These are phyloP conservation scores for Thielaviopsis ethacetica DNA, from an alignment of 2,329 filamentous ascomycete genomes.

Conservation along the genomic window DNA sequence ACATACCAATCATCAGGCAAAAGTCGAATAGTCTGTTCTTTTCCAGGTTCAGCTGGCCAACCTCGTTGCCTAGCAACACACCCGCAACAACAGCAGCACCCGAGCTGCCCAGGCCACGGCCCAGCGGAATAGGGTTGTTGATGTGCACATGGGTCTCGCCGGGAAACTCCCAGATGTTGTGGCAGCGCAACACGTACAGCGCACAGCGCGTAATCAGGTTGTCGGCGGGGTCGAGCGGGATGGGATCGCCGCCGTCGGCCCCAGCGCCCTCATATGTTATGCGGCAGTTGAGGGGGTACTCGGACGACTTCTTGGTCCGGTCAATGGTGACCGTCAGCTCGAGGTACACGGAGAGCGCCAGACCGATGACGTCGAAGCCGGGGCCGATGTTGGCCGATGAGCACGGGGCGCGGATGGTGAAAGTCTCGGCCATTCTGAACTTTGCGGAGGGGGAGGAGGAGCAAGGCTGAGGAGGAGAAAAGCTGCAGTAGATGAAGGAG, in stretches of 20 bases:
- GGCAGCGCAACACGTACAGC: conserved; percentile 85
- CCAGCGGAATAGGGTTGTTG: conserved; percentile 86
- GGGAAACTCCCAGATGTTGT: conserved; percentile 73
- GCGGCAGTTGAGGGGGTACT: conserved; percentile 62
- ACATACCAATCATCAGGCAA: conserved; percentile 80
- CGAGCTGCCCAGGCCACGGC: conserved; percentile 83
- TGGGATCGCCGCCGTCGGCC: conserved; percentile 45
- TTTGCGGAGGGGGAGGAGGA: background rate
- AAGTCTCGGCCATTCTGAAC: conserved; percentile 34
- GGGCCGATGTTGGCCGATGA: conserved; percentile 96
- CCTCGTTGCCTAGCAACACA: conserved; percentile 81
- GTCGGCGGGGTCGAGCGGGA: conserved; percentile 66
- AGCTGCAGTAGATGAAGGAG: background rate
- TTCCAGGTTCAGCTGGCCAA: conserved; percentile 59
- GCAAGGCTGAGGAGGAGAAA: background rate
- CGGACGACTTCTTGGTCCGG: conserved; percentile 34
- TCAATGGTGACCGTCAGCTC: conserved; percentile 72
- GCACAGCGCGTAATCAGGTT: conserved; percentile 93
- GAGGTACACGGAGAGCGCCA: conserved; percentile 86
- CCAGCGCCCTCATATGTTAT: conserved; percentile 82
- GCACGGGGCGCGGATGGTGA: conserved; percentile 68
- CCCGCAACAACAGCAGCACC: conserved; percentile 91
- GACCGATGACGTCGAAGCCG: conserved; percentile 93
- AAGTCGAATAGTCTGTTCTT: conserved; percentile 83
- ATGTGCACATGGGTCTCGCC: conserved; percentile 81